Conservation (phyloP, 306 rosid genomes). For the Albizia julibrissin region DNA sequence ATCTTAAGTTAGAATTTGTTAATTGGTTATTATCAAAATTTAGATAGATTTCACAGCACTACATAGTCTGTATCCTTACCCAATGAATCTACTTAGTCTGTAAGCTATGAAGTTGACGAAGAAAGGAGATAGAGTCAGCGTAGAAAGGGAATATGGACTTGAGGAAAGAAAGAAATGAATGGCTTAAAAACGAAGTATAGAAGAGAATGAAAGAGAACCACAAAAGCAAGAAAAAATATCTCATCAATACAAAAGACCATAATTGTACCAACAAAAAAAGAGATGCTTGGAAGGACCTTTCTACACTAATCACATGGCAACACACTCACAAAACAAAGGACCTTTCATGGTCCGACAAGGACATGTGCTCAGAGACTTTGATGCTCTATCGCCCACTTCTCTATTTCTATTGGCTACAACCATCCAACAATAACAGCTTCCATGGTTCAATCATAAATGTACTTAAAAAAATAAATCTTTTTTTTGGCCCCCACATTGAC, state of each 20-base stretch:
- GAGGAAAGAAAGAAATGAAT: neutral
- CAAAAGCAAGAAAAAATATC: neutral
- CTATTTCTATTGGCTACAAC: neutral
- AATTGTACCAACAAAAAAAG: neutral
- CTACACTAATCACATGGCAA: neutral
- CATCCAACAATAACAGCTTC: neutral
- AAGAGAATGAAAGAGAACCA: neutral
- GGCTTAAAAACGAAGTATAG: neutral
- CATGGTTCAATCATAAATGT: neutral
- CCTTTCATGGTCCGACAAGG: neutral
- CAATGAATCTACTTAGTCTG: neutral
- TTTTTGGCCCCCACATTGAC: neutral
- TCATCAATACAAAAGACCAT: neutral
- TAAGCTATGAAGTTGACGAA: neutral
- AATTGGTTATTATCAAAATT: too few relatives aligned
- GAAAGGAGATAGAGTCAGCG: neutral
- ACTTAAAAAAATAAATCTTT: neutral
- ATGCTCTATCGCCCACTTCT: neutral
- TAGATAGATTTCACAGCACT: too few relatives aligned
- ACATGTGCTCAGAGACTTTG: neutral
- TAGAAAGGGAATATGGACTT: neutral
- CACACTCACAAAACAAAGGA: neutral
- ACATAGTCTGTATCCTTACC: too few relatives aligned
- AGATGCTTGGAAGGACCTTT: neutral
- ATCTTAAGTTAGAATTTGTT: too few relatives aligned